Evolutionary conservation across 768 basidiomycete genomes (phyloP), one percentile per base, ranked within the genome.

Genomic region (Sarcomyxa edulis): DNA sequence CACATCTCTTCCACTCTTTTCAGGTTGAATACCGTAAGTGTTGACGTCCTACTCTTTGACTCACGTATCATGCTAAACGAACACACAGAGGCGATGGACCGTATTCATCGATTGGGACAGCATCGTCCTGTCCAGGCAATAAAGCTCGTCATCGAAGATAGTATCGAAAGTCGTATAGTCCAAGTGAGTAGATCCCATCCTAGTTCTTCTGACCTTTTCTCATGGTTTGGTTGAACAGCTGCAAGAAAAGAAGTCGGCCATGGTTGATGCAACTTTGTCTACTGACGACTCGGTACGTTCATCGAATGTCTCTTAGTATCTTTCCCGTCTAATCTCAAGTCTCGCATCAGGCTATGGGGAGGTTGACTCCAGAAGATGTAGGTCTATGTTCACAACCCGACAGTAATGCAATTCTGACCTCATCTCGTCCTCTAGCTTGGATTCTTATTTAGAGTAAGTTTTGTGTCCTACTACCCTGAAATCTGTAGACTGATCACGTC

Each of bases 211-310:
- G 33, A 35, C 23, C 40, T n/a, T 20, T 46, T 8, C n/a, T n/a
- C 35, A 26, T 16, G 30, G 32, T 9, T 26, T 9, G 16, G 6
- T 14, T 46, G 12, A n/a, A n/a, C 42, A 84, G 78, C 66, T 95
- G n/a, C 93, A 97, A 62, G 92, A 96, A 60, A 96, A 97, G 69
- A 99, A 99, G 59, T 77, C 83, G 26, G 92, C 91, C 0, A 95
- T 96, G 93, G 79, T 94, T 3, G 84, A 90, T 52, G 89, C 89
- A 11, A 90, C 91, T 0, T 59, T 91, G 14, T 88, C 86, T 3
- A 61, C 83, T 3, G 89, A 91, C 52, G 86, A 88, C 46, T 84
- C 81, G 31, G 84, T 83, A 51, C 10, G 79, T 43, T n/a, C 7
- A 36, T 30, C 9, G 12, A 20, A 12, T 39, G 6, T 14, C 7